Evolutionary conservation across 2,329 filamentous ascomycete species (phyloP).

Genomic region (Beauveria varroae): DNA sequence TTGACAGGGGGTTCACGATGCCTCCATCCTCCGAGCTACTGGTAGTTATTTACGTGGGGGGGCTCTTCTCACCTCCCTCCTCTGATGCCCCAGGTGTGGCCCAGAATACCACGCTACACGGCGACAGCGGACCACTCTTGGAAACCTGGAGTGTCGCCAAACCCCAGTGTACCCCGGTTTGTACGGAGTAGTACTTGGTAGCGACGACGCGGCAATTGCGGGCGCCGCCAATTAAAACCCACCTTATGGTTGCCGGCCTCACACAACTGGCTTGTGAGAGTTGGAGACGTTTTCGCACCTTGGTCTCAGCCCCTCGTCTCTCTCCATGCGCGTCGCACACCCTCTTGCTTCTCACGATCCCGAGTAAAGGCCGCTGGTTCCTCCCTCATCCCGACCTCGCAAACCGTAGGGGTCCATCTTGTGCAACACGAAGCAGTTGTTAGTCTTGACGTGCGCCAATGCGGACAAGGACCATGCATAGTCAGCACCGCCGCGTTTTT

Average conservation of each 20-base stretch:
- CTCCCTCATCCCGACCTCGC: neutral
- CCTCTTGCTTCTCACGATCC: neutral
- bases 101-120: conserved; percentile 3
- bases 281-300: neutral
- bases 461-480: neutral
- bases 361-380: conserved; percentile 3
- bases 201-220: neutral
- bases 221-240: neutral
- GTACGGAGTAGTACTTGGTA: too few species aligned
- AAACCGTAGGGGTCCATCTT: neutral
- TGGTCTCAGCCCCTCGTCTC: neutral
- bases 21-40: neutral
- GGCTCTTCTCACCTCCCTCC: neutral
- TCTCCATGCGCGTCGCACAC: neutral
- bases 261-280: neutral
- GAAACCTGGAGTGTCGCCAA: neutral
- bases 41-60: neutral
- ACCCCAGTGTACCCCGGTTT: neutral
- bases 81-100: neutral
- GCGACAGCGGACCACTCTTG: neutral
- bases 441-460: neutral
- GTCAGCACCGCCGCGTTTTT: too few species aligned
- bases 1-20: neutral
- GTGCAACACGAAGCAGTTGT: neutral
- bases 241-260: neutral